Base-by-base conservation (phyloP, 305 asterid species). In the Solanum aculeatissimum region DNA sequence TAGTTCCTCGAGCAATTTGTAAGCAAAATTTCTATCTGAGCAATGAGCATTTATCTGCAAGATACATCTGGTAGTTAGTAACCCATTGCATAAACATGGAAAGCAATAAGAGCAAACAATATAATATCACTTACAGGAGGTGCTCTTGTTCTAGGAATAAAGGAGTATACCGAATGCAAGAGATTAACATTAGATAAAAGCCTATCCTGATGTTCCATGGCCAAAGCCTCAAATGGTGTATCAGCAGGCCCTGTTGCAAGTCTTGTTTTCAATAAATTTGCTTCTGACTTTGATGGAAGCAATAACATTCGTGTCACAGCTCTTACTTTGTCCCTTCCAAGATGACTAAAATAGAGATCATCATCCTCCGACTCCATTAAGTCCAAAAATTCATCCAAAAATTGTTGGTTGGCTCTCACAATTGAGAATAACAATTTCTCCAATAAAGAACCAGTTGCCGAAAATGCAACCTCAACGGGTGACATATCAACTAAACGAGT, bases 71-170 rank as follows among this genome's bases (percentile, higher is more conserved):
- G 21, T 68, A 65, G 74, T 69, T 60, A 43, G 83, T 47, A 40
- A 80, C 80, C 65, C 45, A 80, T 74, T 72, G 32, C 14, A n/a
- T 85, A 78, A 47, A 66, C 78, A 58, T 51, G 57, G 49, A 38
- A 57, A 66, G 58, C 53, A 69, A 7, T 42, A 49, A 25, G 65
- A 75, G 69, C 81, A 40, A 32, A 51, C 63, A 71, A 84, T 58
- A 49, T 9, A 60, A 23, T 80, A 75, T 66, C 54, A 90, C 98
- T 89, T 90, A 96, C 99, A 15, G 99, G 98, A 83, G 98, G 98
- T 85, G 98, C 98, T 89, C 99, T 94, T 57, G 97, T 80, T 87
- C 91, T 91, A 25, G 99, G 99, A 80, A 97, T 97, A 91, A 94
- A 95, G 47, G 98, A 95, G 90, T 93, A 91, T 55, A 92, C 88